phyloP scores from a whole-genome alignment of 352 stramenopile genomes.

The Pythium oligandrum region DNA sequence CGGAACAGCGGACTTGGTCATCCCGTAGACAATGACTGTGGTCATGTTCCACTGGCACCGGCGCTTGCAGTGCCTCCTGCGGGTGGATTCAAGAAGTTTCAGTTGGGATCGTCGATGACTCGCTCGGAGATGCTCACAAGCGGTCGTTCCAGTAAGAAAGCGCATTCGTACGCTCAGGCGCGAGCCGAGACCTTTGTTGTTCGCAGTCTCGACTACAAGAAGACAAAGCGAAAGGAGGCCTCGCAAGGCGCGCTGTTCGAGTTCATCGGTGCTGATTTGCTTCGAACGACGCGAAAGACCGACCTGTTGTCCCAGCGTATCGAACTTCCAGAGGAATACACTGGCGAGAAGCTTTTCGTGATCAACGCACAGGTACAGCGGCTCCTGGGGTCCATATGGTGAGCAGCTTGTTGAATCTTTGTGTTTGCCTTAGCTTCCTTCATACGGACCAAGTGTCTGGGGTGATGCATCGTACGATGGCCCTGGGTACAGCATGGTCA shows the following conservation, averaged over 20 bases:
- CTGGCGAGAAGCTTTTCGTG: constrained; percentile 64
- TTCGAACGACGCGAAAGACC: constrained; percentile 64
- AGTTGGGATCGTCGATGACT: constrained; percentile 52
- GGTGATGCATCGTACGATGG: constrained; percentile 57
- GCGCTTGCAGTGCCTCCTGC: constrained; percentile 1
- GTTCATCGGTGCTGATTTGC: constrained; percentile 70
- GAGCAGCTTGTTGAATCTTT: background rate
- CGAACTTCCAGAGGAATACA: constrained; percentile 49
- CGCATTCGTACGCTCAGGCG: constrained; percentile 47
- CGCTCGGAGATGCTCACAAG: constrained; percentile 39
- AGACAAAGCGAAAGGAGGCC: constrained; percentile 74
- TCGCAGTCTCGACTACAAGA: constrained; percentile 78
- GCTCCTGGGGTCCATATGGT: background rate
- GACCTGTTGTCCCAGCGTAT: constrained; percentile 75
- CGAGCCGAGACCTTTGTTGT: constrained; percentile 62
- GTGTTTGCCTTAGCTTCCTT: constrained; percentile 41
- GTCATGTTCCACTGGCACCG: background rate
- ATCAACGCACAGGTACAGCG: constrained; percentile 69
- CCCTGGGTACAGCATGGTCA: constrained; percentile 63
- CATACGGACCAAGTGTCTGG: constrained; percentile 75
- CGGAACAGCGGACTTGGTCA: too few relatives aligned
- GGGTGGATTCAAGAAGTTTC: constrained; percentile 37
- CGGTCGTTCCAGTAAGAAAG: constrained; percentile 42
- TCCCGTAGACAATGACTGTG: background rate
- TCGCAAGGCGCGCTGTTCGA: constrained; percentile 56